These are phyloP conservation scores for Suhomyces bribrorum DNA, from an alignment of 1,139 yeast species.

Conservation along the genomic window DNA sequence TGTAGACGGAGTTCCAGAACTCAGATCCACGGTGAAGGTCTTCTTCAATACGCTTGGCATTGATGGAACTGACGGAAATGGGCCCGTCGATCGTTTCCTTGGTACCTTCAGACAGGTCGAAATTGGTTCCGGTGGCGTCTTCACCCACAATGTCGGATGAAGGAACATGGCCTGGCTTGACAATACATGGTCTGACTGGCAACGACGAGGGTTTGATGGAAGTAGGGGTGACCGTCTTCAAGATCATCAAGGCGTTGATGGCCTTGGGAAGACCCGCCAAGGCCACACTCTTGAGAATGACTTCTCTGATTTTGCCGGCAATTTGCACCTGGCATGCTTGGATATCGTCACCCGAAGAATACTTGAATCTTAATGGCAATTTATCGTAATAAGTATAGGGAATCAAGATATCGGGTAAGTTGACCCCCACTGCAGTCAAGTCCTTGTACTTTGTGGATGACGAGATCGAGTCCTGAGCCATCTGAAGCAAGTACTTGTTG, in stretches of 20 bases:
- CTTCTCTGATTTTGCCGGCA: constrained; percentile 69
- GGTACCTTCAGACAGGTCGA: constrained; percentile 22
- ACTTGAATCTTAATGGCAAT: constrained; percentile 43
- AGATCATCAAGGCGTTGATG: constrained; percentile 70
- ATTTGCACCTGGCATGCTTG: constrained; percentile 38
- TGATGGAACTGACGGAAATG: constrained; percentile 34
- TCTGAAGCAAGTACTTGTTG: constrained; percentile 29
- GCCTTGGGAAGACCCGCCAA: constrained; percentile 82
- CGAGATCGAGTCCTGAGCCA: constrained; percentile 44
- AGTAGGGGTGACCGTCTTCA: constrained; percentile 68
- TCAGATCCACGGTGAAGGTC: constrained; percentile 53
- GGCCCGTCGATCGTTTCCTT: constrained; percentile 50
- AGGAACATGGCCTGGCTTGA: constrained; percentile 37
- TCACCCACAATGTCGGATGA: constrained; percentile 45
- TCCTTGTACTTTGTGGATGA: constrained; percentile 43
- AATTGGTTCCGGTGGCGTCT: constrained; percentile 42
- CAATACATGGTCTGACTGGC: constrained; percentile 35
- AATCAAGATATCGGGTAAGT: constrained; percentile 45
- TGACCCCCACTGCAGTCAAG: constrained; percentile 45
- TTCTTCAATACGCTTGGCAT: constrained; percentile 27
- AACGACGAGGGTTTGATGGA: constrained; percentile 30
- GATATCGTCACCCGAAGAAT: constrained; percentile 36
- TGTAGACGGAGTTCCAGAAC: constrained; percentile 78
- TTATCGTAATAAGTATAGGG: constrained; percentile 43
- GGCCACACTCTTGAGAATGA: constrained; percentile 74